Evolutionary conservation across 2,329 filamentous ascomycete species (phyloP), one percentile per base, ranked within the genome.

Genomic region (Beauveria rudraprayagi): DNA sequence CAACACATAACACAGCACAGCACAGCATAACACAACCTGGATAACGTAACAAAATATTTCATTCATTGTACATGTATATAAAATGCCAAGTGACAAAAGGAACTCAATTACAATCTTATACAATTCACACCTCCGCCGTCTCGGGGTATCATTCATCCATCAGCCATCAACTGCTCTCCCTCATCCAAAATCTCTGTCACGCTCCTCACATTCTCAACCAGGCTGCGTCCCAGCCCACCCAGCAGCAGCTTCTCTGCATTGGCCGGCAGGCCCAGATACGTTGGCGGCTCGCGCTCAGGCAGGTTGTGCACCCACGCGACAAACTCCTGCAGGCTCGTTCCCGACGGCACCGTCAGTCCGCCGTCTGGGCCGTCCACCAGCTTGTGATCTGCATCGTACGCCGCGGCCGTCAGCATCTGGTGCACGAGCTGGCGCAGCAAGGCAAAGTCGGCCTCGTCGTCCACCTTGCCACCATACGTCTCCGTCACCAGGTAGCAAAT

Each of bases 381-480:
- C 72, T 91, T 91, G 79, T 97, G 92, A 61, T 93, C 90, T 53
- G 92, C 88, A 62, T 99, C 94, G 70, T 95, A 99, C 3, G 94
- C 94, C 1, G 88, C 84, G 0, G 92, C 90, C 0, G 91, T 96
- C 65, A 99, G 81, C 73, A 95, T 87, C 37, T 81, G 83, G 48
- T 85, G 76, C 54, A 99, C 93, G 3, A 99, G 83, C 61, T 83
- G 77, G 51, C 82, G 80, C 17, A 99, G 84, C 50, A 87, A 82
- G 56, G 78, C 77, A 73, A 94, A 96, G 75, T 99, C 94, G 47
- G 78, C 87, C 65, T 92, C 89, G 70, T 97, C 86, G 71, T 99
- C 94, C 67, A 99, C 92, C 79, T 99, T 99, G 73, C 94, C 94
- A 65, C 94, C 94, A 71, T 99, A 99, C 65, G 92, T 97, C 76